These are phyloP conservation scores for Leishmania gerbilli DNA, from an alignment of 208 protist genomes.

Conservation along the genomic window DNA sequence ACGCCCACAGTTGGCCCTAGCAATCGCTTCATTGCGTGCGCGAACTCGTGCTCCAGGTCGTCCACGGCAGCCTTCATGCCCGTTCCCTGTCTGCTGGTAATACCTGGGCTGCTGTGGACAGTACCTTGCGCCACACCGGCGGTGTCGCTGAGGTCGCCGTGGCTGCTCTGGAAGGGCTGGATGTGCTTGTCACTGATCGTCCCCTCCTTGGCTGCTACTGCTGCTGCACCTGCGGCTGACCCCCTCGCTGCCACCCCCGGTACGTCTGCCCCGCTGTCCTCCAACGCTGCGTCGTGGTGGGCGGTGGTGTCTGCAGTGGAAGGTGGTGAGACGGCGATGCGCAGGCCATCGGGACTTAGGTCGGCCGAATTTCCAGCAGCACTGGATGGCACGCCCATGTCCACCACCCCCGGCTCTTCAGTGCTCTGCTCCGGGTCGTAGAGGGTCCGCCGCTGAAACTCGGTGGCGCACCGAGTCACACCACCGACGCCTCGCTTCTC, in stretches of 20 bases:
- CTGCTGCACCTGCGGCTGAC: neutral
- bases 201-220: neutral
- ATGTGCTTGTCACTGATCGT: neutral
- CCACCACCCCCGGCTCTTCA: neutral
- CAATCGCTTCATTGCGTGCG: constrained; percentile 25
- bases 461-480: neutral
- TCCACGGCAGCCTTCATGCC: neutral
- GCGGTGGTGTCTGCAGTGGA: constrained; percentile 26
- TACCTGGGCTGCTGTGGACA: neutral
- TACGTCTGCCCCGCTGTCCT: neutral
- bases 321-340: constrained; percentile 11
- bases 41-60: constrained; percentile 28
- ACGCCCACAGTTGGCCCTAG: constrained; percentile 42
- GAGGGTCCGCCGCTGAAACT: neutral
- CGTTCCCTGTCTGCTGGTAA: neutral
- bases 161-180: neutral
- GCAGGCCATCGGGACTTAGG: neutral
- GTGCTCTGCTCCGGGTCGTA: constrained; percentile 5
- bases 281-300: constrained; percentile 8
- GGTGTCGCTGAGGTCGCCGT: neutral
- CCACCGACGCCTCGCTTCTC: neutral
- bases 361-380: constrained; percentile 2
- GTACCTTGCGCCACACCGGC: neutral
- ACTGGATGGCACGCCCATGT: constrained; percentile 3
- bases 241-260: constrained; percentile 4